Evolutionary conservation across 768 basidiomycete species (phyloP).

Genomic region (Mycena galericulata): DNA sequence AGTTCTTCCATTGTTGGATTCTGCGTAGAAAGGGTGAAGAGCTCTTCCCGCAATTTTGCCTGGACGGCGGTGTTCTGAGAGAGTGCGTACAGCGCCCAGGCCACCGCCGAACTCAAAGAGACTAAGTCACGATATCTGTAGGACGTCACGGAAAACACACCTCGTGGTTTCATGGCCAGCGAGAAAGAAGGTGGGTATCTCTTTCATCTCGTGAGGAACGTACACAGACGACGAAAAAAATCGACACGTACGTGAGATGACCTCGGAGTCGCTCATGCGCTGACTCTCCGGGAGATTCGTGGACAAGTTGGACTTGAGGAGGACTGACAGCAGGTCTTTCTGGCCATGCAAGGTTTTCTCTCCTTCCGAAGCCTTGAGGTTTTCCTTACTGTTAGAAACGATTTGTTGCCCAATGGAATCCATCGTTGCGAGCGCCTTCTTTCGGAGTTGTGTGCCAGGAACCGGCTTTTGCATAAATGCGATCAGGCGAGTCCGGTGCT

Average conservation of each 20-base stretch:
- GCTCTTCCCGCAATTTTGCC: too few species aligned
- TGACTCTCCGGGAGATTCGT: slow-evolving; percentile 56
- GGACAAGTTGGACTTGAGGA: slow-evolving; percentile 65
- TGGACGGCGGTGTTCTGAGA: too few species aligned
- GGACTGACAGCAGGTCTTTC: slow-evolving; percentile 59
- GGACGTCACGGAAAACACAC: neutral
- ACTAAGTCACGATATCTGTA: too few species aligned
- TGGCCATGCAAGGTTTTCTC: slow-evolving; percentile 40
- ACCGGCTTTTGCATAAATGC: neutral
- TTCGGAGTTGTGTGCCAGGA: slow-evolving; percentile 12
- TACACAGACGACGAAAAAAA: neutral
- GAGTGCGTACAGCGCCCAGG: too few species aligned
- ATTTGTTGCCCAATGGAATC: slow-evolving; percentile 53
- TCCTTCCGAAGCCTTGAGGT: slow-evolving; percentile 23
- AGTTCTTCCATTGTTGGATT: too few species aligned
- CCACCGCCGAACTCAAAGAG: too few species aligned
- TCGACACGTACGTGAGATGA: slow-evolving; percentile 43
- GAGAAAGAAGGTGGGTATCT: slow-evolving; percentile 56
- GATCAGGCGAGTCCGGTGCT: neutral
- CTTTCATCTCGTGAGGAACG: neutral
- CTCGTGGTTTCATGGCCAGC: slow-evolving; percentile 43
- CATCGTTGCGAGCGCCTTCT: slow-evolving; percentile 45
- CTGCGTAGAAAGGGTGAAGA: too few species aligned
- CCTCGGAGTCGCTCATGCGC: slow-evolving; percentile 60
- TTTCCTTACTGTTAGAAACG: slow-evolving; percentile 52